phyloP scores from a whole-genome alignment of 345 rosid genomes.

The Salix suchowensis region DNA sequence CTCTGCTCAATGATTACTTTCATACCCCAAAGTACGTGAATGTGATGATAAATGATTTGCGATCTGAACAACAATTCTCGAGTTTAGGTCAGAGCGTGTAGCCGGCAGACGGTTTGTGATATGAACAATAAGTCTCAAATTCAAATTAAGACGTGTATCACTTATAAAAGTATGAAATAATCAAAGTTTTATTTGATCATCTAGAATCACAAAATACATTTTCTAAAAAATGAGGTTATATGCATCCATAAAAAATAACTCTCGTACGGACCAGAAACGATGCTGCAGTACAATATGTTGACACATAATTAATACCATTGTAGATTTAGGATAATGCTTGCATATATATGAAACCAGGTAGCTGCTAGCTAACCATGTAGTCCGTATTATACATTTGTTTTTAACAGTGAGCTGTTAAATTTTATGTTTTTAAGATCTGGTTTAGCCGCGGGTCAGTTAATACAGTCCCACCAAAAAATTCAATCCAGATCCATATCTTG shows the following conservation, averaged over 20 bases:
- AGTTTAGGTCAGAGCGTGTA: fast-evolving
- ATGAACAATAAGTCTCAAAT: no score
- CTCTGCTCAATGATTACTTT: not conserved
- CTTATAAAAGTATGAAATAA: fast-evolving
- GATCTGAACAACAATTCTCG: fast-evolving
- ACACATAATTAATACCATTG: not conserved
- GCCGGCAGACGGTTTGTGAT: fast-evolving
- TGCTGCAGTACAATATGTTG: not conserved
- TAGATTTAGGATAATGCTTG: not conserved
- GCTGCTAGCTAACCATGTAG: not conserved
- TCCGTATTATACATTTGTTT: not conserved
- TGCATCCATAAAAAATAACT: no score
- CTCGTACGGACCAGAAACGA: not conserved
- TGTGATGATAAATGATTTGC: no score
- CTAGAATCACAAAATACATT: no score
- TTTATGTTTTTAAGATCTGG: not conserved
- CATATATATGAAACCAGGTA: not conserved
- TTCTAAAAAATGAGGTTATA: no score
- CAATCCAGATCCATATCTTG: no score
- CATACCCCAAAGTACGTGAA: not conserved
- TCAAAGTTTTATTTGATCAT: no score
- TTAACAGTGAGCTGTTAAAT: not conserved
- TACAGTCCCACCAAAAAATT: no score
- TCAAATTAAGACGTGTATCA: fast-evolving
- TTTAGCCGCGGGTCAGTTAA: no score